These are phyloP conservation scores for Mycena indigotica DNA, from an alignment of 768 basidiomycete species.

Conservation along the genomic window DNA sequence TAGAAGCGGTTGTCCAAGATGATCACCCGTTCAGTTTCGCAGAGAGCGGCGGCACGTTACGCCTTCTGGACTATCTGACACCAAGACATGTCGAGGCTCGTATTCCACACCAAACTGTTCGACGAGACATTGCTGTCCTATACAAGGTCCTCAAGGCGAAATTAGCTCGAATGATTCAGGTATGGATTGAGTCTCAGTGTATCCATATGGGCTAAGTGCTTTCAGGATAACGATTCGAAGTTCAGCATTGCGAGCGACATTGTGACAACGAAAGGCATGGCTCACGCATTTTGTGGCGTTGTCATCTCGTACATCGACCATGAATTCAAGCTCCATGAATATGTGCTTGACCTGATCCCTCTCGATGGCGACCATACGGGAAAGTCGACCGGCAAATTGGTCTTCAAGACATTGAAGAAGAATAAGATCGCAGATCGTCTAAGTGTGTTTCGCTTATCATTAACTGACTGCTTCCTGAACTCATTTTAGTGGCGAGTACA, in stretches of 20 bases:
- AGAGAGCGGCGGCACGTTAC: conserved; percentile 5
- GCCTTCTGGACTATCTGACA: conserved; percentile 5
- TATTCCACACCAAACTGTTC: conserved; percentile 12
- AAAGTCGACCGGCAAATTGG: conserved; percentile 8
- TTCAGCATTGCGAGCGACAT: conserved; percentile 16
- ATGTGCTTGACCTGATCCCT: conserved; percentile 7
- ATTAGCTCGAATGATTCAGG: not conserved
- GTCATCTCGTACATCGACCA: conserved; percentile 10
- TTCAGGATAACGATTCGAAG: conserved; percentile 13
- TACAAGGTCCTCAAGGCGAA: not conserved
- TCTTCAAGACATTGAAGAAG: conserved; percentile 9
- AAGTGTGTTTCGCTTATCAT: conserved; percentile 4
- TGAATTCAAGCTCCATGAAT: conserved; percentile 7
- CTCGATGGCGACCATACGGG: conserved; percentile 19
- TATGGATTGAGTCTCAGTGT: not conserved
- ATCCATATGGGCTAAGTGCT: too few relatives aligned
- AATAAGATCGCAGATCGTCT: conserved; percentile 1
- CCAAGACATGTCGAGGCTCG: conserved; percentile 7
- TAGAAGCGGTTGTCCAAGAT: conserved; percentile 12
- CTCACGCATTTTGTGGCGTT: conserved; percentile 10
- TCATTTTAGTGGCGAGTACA: conserved; percentile 12
- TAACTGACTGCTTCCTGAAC: not conserved
- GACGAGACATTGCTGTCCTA: conserved; percentile 3
- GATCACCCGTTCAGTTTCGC: conserved; percentile 11
- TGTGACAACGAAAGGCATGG: conserved; percentile 12